phyloP scores from a whole-genome alignment of 139 green algal species.

The Chara braunii region DNA sequence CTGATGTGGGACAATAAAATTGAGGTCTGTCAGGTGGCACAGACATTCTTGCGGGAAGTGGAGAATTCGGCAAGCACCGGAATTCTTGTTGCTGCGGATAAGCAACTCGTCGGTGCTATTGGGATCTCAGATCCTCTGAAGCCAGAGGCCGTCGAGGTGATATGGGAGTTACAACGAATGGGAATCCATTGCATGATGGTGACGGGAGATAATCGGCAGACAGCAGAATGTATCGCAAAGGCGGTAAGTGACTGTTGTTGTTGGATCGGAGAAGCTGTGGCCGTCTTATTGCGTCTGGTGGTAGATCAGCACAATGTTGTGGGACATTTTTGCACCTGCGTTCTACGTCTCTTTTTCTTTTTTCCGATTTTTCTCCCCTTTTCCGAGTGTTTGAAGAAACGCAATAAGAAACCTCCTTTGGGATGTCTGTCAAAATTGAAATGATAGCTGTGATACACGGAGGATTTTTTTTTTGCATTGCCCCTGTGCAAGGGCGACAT shows the following conservation, averaged over 20 bases:
- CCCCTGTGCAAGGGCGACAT: too few species aligned
- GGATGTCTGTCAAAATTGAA: too few species aligned
- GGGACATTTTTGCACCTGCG: too few species aligned
- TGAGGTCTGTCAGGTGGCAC: constrained; percentile 6
- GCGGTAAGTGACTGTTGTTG: constrained; percentile 25
- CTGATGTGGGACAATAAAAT: constrained; percentile 32
- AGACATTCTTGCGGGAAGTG: constrained; percentile 3
- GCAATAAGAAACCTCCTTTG: too few species aligned
- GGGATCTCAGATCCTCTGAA: constrained; percentile 78
- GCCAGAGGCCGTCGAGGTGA: constrained; percentile 75
- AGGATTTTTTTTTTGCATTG: too few species aligned
- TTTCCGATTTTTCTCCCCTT: too few species aligned
- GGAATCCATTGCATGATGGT: constrained; percentile 52
- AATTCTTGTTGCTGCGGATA: constrained; percentile 60
- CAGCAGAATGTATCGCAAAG: constrained; percentile 60
- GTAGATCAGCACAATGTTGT: too few species aligned
- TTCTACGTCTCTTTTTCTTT: too few species aligned
- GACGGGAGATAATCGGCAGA: constrained; percentile 82
- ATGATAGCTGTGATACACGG: too few species aligned
- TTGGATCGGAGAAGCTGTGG: too few species aligned
- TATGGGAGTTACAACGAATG: constrained; percentile 53
- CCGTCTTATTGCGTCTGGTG: too few species aligned
- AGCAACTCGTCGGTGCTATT: constrained; percentile 52
- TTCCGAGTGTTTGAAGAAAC: too few species aligned
- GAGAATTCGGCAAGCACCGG: constrained; percentile 56